Evolutionary conservation across 2,329 filamentous ascomycete species (phyloP).

Genomic region (Trichophyton simii): DNA sequence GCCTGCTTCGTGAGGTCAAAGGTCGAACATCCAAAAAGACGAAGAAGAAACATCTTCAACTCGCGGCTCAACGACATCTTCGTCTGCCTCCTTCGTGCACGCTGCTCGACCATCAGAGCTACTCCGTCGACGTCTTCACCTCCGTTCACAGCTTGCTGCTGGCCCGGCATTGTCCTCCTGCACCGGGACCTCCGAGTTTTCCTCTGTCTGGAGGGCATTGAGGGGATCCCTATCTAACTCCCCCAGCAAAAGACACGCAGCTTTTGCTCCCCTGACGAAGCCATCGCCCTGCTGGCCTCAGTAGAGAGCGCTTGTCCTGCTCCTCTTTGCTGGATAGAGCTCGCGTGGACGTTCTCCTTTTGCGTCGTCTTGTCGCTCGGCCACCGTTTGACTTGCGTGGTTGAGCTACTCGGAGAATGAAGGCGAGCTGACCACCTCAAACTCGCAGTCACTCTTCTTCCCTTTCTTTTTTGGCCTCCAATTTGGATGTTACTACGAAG

Average conservation of each 20-base stretch:
- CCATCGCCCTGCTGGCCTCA: not conserved
- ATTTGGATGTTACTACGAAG: slow-evolving; percentile 3
- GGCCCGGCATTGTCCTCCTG: not conserved
- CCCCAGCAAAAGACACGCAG: not conserved
- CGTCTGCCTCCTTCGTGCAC: not conserved
- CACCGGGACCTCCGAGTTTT: not conserved
- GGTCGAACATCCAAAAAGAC: not conserved
- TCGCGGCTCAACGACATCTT: not conserved
- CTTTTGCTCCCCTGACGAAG: not conserved
- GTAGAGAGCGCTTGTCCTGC: not conserved
- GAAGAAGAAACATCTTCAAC: not conserved
- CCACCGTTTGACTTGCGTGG: not conserved
- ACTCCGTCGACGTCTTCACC: not conserved
- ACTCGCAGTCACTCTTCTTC: not conserved
- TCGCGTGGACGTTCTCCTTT: not conserved
- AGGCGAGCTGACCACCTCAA: not conserved
- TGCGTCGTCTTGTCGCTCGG: not conserved
- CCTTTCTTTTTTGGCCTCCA: not conserved
- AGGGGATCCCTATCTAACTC: not conserved
- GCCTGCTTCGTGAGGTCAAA: not conserved
- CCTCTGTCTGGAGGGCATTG: not conserved
- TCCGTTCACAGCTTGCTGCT: not conserved
- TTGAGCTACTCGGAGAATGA: not conserved
- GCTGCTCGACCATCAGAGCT: not conserved
- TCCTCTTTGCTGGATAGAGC: not conserved